phyloP scores from a whole-genome alignment of 352 stramenopile genomes.

The Aphanomyces invadans region DNA sequence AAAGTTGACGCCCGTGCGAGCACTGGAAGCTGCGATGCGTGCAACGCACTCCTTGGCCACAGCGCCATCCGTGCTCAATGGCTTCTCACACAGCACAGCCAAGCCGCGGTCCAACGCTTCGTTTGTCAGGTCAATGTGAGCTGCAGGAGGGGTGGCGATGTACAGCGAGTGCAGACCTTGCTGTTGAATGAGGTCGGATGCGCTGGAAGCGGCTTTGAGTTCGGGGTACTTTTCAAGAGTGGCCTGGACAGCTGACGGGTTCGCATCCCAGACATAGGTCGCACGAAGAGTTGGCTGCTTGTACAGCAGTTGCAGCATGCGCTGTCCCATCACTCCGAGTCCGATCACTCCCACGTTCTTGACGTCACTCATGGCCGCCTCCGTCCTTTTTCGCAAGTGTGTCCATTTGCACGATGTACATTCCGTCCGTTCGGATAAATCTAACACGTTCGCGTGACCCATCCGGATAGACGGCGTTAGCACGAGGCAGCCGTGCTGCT shows the following conservation, averaged over 20 bases:
- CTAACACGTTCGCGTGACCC: too few relatives aligned
- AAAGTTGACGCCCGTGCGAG: constrained; percentile 7
- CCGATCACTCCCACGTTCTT: neutral
- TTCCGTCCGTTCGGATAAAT: neutral
- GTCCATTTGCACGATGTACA: neutral
- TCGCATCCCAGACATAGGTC: neutral
- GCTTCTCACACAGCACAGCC: neutral
- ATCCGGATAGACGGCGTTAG: too few relatives aligned
- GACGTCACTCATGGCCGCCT: neutral
- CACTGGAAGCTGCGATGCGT: neutral
- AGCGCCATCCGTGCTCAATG: neutral
- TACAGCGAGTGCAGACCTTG: neutral
- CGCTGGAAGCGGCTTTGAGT: neutral
- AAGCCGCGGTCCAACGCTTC: neutral
- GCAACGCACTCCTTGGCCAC: neutral
- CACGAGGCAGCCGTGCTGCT: too few relatives aligned
- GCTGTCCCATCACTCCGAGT: neutral
- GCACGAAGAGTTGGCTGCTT: neutral
- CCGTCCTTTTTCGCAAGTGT: neutral
- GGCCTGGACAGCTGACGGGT: neutral
- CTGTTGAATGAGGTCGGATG: neutral
- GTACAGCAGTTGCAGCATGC: constrained; percentile 7
- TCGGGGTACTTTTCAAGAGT: neutral
- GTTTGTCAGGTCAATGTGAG: constrained; percentile 1
- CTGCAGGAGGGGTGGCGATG: neutral